Percentiles rank a stretch among this genome's conserved stretches.
These are phyloP conservation scores for Evansstolkia leycettana DNA, from an alignment of 495 filamentous ascomycete genomes.

Conservation along the genomic window DNA sequence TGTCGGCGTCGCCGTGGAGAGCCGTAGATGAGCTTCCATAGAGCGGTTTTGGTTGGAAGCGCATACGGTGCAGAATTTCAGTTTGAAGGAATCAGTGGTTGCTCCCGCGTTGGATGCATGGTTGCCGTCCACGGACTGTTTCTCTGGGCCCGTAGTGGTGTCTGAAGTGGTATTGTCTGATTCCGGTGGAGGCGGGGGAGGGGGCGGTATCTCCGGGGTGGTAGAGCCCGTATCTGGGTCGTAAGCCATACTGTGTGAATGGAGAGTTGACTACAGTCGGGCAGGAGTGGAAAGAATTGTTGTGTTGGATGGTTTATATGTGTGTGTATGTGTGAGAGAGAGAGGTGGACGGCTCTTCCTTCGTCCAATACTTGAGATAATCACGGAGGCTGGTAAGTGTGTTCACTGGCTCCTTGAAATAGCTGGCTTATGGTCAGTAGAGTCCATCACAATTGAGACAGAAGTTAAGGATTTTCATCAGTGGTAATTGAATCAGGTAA, in stretches of 20 bases:
- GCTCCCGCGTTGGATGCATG: slow-evolving; percentile 25
- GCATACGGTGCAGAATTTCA: slow-evolving; percentile 97
- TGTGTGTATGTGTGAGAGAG: slow-evolving; percentile 1
- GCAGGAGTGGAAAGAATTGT: too few relatives aligned
- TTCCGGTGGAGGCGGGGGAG: slow-evolving; percentile 38
- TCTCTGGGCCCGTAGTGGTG: slow-evolving; percentile 9
- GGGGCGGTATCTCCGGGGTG: slow-evolving; percentile 35
- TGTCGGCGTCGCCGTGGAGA: slow-evolving; percentile 48
- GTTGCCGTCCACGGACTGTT: slow-evolving; percentile 11
- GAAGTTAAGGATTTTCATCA: slow-evolving; percentile 5
- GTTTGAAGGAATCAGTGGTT: slow-evolving; percentile 55
- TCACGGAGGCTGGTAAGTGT: slow-evolving; percentile 29
- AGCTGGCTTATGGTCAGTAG: slow-evolving; percentile 18
- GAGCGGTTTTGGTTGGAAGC: slow-evolving; percentile 96
- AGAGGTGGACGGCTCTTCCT: too few relatives aligned
- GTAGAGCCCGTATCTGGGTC: slow-evolving; percentile 40
- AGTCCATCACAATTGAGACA: background rate
- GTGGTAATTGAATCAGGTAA: slow-evolving; percentile 14
- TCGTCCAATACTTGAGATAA: background rate
- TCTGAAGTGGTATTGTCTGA: slow-evolving; percentile 6
- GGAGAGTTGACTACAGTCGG: too few relatives aligned
- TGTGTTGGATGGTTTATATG: too few relatives aligned
- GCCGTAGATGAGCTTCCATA: slow-evolving; percentile 93
- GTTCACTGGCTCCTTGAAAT: slow-evolving; percentile 27
- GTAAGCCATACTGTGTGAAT: slow-evolving; percentile 32